A percentile compares a stretch with the other conserved stretches of the same genome.
Evolutionary conservation across 2,329 filamentous ascomycete genomes (phyloP).

Genomic region (Scedosporium minutisporum): DNA sequence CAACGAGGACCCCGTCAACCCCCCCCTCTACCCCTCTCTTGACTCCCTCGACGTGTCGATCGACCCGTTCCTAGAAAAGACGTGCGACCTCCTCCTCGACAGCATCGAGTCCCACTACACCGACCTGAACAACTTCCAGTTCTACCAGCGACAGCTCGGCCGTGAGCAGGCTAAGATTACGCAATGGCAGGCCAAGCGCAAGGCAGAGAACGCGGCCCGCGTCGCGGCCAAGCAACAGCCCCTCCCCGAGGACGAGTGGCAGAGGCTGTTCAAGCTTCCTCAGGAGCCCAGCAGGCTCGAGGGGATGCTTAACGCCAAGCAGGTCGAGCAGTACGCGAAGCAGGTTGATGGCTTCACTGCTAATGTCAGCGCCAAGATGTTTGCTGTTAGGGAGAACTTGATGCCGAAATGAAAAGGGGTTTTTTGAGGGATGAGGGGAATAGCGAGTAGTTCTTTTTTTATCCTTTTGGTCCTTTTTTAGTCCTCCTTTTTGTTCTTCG

Average conservation of each 20-base stretch:
- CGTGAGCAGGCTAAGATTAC: conserved; percentile 96
- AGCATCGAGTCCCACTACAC: conserved; percentile 97
- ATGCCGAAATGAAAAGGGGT: conserved; percentile 38
- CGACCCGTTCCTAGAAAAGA: conserved; percentile 97
- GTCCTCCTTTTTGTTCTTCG: neutral
- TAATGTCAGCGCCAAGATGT: conserved; percentile 92
- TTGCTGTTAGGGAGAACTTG: conserved; percentile 71
- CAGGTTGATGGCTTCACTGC: conserved; percentile 96
- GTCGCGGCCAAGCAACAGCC: conserved; percentile 77
- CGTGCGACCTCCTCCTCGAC: conserved; percentile 89
- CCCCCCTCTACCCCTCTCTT: conserved; percentile 75
- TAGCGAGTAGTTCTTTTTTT: neutral
- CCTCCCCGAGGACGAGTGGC: conserved; percentile 96
- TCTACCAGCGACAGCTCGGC: conserved; percentile 85
- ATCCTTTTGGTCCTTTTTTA: neutral
- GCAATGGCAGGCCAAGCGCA: conserved; percentile 93
- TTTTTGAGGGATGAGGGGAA: neutral
- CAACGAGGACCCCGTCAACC: conserved; percentile 49
- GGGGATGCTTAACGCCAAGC: conserved; percentile 86
- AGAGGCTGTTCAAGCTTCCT: conserved; percentile 94
- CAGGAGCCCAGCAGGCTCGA: conserved; percentile 88
- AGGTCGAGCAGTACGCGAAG: conserved; percentile 95
- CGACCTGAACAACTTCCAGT: conserved; percentile 97
- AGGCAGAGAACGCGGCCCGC: conserved; percentile 84
- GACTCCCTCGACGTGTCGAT: conserved; percentile 87